phyloP scores from a whole-genome alignment of 2,329 filamentous ascomycete genomes.

The Claviceps spartinae region DNA sequence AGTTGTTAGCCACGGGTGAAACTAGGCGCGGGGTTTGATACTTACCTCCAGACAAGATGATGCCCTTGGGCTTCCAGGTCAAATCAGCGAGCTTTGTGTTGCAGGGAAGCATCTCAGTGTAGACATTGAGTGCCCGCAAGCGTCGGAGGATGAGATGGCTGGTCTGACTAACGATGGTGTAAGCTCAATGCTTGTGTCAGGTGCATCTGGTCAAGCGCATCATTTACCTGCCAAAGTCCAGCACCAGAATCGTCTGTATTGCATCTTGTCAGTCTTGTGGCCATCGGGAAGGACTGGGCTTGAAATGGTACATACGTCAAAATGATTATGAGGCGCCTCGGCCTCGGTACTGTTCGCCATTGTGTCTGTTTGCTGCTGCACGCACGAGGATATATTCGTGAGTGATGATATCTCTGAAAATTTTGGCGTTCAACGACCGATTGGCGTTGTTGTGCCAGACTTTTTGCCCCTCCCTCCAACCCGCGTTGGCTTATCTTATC shows the following conservation, averaged over 20 bases:
- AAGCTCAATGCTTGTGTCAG: background rate
- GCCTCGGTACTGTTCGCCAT: conserved; percentile 3
- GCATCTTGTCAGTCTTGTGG: background rate
- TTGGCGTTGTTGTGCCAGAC: background rate
- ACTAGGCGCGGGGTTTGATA: conserved; percentile 1
- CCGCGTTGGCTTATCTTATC: background rate
- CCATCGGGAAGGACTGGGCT: background rate
- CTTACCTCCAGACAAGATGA: conserved; percentile 42
- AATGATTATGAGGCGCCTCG: conserved; percentile 8
- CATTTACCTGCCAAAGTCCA: conserved; percentile 42
- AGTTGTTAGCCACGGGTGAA: conserved; percentile 1
- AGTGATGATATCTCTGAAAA: background rate
- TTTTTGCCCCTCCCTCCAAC: background rate
- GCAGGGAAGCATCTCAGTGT: conserved; percentile 78
- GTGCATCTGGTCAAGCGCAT: background rate
- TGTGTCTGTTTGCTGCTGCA: background rate
- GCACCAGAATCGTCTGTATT: conserved; percentile 49
- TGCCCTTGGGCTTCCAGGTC: conserved; percentile 65
- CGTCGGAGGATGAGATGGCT: conserved; percentile 61
- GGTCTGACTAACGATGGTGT: conserved; percentile 22
- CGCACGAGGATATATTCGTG: background rate
- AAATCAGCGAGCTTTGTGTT: conserved; percentile 68
- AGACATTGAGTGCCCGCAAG: conserved; percentile 44
- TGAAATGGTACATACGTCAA: conserved; percentile 2
- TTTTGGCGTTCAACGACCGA: background rate